These are phyloP conservation scores for Alnus glutinosa DNA, from an alignment of 306 rosid genomes.

Conservation along the genomic window DNA sequence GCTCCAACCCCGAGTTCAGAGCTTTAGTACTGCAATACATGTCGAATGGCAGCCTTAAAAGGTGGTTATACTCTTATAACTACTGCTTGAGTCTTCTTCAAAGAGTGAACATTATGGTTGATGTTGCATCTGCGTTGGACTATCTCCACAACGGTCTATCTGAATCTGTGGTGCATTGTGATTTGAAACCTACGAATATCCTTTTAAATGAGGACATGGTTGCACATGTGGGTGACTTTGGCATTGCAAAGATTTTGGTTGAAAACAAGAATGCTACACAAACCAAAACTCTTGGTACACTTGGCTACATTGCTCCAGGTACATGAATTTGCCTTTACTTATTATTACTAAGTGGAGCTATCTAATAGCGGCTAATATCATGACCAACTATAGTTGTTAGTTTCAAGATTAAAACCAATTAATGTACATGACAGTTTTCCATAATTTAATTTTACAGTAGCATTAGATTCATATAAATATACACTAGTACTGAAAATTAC, in stretches of 20 bases:
- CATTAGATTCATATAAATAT: not conserved
- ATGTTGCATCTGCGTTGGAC: not conserved
- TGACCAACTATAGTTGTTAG: no score
- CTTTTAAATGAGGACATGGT: not conserved
- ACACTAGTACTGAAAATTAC: not conserved
- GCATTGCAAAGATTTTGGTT: not conserved
- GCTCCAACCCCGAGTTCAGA: not conserved
- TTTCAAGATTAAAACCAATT: no score
- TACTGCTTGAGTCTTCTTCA: not conserved
- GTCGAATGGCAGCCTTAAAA: not conserved
- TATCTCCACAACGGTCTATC: not conserved
- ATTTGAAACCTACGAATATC: not conserved
- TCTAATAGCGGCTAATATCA: no score
- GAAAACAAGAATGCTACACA: not conserved
- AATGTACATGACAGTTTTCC: no score
- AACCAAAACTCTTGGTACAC: not conserved
- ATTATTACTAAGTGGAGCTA: no score
- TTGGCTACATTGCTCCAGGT: not conserved
- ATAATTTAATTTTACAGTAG: no score
- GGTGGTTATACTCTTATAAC: not conserved
- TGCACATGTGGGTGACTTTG: constrained; percentile 1
- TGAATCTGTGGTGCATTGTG: not conserved
- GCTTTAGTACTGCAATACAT: not conserved
- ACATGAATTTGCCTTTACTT: not conserved
- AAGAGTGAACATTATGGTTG: not conserved